Evolutionary conservation across 371 early-diverging fungal genomes (phyloP), one percentile per base, ranked within the genome.

Genomic region (Chytridiales sp.): DNA sequence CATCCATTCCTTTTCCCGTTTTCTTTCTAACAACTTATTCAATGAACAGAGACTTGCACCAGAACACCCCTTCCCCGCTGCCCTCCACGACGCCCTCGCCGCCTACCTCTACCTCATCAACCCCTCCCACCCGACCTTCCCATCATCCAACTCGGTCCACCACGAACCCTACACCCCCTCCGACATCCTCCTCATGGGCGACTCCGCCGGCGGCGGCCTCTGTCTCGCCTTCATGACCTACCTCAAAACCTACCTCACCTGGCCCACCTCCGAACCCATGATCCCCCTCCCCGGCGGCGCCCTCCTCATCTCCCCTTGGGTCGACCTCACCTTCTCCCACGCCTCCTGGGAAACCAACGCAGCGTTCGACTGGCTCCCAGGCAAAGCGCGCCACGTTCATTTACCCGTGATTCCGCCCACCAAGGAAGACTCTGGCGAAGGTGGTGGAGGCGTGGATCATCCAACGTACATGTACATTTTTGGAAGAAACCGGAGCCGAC

Each of bases 201-300:
- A 85, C 49, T 77, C 78, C 13, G 86, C 86, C 31, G 87, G 87
- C 13, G 85, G 83, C 15, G 81, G 81, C 34, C 61, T 87, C 29
- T 60, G 75, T 21, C 69, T 76, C 34, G 69, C 75, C 0, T 70
- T 83, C 17, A 31, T 67, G 31, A 66, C 61, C 47, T 73, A 73
- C 62, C 62, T 73, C 24, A 70, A 71, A 55, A 55, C 56, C 32
- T 76, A 66, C 44, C 62, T 72, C 22, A 35, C 61, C 19, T 47
- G 29, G 47, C 42, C 63, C 22, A 49, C 41, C 30, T 58, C 56
- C 35, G 47, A 38, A 1, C 60, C 21, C 22, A 41, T 66, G 42
- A 30, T 75, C 17, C 68, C 64, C 0, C 32, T 75, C 6, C 73
- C 76, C 4, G 64, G 63, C 17, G 68, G 56, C 1, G 61, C 56